These are phyloP conservation scores for Penicillium paxilli DNA, from an alignment of 495 filamentous ascomycete genomes.

Conservation along the genomic window DNA sequence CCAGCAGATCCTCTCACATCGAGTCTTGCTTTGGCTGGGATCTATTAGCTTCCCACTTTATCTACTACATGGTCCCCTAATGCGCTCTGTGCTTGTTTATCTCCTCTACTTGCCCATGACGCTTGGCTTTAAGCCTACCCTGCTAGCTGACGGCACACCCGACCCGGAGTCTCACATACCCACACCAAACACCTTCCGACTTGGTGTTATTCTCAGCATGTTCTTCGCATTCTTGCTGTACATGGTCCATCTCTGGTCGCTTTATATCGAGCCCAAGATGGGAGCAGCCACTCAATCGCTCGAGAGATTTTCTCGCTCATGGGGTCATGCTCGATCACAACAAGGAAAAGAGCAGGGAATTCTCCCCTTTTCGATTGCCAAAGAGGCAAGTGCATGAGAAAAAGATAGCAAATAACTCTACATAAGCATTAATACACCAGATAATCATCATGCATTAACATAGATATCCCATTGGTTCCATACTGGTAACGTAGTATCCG, in stretches of 20 bases:
- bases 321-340: neutral
- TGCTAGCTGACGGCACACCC: constrained; percentile 3
- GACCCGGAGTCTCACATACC: constrained; percentile 12
- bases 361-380: neutral
- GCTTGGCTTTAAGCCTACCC: neutral
- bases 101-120: constrained; percentile 13
- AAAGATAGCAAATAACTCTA: neutral
- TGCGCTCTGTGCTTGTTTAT: constrained; percentile 18
- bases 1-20: constrained; percentile 13
- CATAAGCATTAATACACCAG: too few species aligned
- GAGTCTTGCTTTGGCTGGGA: constrained; percentile 15
- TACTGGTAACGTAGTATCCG: too few species aligned
- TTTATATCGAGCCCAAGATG: constrained; percentile 7
- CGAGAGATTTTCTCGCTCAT: constrained; percentile 9
- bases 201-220: constrained; percentile 1
- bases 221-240: constrained; percentile 11
- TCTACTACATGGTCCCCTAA: constrained; percentile 18
- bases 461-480: too few species aligned
- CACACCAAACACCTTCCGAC: constrained; percentile 5
- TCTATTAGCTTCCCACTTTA: constrained; percentile 23
- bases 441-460: too few species aligned
- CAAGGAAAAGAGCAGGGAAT: neutral
- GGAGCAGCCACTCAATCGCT: constrained; percentile 4
- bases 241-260: constrained; percentile 5
- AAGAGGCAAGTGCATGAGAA: neutral